Conservation (phyloP, 371 early-diverging fungal genomes). For the Mucor irregularis region DNA sequence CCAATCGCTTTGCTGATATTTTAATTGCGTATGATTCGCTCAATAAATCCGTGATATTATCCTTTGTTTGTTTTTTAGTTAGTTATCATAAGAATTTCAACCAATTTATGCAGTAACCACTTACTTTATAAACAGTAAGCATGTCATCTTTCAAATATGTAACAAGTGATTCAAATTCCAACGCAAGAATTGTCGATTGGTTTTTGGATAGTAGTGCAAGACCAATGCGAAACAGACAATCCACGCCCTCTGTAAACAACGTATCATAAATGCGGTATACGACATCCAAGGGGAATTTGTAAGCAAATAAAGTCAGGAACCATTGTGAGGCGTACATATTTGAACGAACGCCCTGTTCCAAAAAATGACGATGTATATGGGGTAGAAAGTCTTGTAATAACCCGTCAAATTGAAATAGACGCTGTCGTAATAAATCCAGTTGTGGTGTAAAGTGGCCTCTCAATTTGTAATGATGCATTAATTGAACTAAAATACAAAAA, state of each 20-base stretch:
- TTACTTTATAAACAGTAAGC: constrained; percentile 64
- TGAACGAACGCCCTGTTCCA: constrained; percentile 77
- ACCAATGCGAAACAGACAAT: constrained; percentile 79
- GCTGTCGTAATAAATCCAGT: constrained; percentile 79
- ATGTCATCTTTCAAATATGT: constrained; percentile 84
- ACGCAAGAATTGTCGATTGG: constrained; percentile 69
- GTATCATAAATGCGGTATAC: constrained; percentile 92
- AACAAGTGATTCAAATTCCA: constrained; percentile 82
- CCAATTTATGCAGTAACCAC: background rate
- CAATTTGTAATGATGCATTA: constrained; percentile 86
- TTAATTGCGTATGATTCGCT: constrained; percentile 73
- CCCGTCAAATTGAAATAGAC: constrained; percentile 87
- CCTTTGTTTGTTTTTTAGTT: constrained; percentile 37
- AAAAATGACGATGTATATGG: constrained; percentile 73
- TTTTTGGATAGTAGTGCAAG: constrained; percentile 83
- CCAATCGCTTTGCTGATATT: constrained; percentile 66
- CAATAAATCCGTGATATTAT: constrained; percentile 64
- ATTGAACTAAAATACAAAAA: constrained; percentile 82
- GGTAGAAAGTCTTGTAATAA: constrained; percentile 83
- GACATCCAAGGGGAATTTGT: constrained; percentile 87
- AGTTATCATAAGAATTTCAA: constrained; percentile 5
- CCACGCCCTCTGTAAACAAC: constrained; percentile 87
- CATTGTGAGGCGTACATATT: constrained; percentile 94
- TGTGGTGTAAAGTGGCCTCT: constrained; percentile 86
- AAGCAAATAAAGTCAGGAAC: constrained; percentile 96